Conservation (phyloP, 2,329 filamentous ascomycete genomes). For the Albophoma yamanashiensis region DNA sequence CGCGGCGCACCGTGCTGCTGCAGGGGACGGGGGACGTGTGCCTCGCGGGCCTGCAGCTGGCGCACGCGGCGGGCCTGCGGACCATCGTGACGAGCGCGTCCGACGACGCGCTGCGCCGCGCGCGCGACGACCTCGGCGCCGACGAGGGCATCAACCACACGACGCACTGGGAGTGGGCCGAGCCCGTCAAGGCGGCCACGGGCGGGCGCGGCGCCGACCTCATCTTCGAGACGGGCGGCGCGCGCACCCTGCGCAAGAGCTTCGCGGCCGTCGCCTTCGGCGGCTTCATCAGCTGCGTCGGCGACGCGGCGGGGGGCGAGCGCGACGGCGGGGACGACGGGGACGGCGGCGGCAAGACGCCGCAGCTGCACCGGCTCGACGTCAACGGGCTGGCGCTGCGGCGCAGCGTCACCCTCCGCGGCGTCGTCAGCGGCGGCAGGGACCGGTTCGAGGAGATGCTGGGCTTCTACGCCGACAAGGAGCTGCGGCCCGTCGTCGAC, state of each 20-base stretch:
- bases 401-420: constrained; percentile 35
- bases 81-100: constrained; percentile 45
- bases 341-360: constrained; percentile 8
- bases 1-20: neutral
- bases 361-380: constrained; percentile 32
- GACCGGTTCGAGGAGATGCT: constrained; percentile 44
- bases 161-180: constrained; percentile 36
- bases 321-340: constrained; percentile 41
- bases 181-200: constrained; percentile 20
- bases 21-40: constrained; percentile 46
- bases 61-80: constrained; percentile 37
- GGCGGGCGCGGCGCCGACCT: constrained; percentile 36
- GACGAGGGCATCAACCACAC: constrained; percentile 44
- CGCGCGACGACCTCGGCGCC: constrained; percentile 35
- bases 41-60: constrained; percentile 41
- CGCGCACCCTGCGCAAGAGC: constrained; percentile 38
- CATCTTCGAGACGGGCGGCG: constrained; percentile 44
- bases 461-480: constrained; percentile 28
- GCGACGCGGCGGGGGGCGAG: constrained; percentile 38
- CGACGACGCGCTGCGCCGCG: constrained; percentile 36
- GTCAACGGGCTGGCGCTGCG: constrained; percentile 45
- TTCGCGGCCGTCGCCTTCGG: constrained; percentile 43
- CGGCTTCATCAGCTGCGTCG: constrained; percentile 41
- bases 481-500: constrained; percentile 37
- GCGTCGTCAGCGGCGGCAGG: constrained; percentile 51